phyloP scores from a whole-genome alignment of 306 rosid species.

The Chamaecrista fasciculata region DNA sequence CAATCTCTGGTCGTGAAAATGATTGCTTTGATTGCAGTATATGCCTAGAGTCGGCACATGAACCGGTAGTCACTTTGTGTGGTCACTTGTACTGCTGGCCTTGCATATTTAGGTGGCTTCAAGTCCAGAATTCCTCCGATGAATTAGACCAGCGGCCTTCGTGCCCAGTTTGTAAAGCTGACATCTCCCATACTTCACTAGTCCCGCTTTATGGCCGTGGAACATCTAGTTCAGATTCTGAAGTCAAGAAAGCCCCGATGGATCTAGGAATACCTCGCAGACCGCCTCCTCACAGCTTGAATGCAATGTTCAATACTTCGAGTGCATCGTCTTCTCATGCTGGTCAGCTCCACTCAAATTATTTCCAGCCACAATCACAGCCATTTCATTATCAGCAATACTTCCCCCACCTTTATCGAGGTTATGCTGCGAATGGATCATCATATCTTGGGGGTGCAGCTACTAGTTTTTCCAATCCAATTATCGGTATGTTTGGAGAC shows the following conservation, averaged over 20 bases:
- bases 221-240: conserved; percentile 40
- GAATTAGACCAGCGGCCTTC: conserved; percentile 43
- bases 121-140: conserved; percentile 46
- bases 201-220: conserved; percentile 96
- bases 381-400: conserved; percentile 54
- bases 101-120: conserved; percentile 88
- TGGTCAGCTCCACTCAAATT: conserved; percentile 45
- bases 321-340: conserved; percentile 36
- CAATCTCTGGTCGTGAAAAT: conserved; percentile 35
- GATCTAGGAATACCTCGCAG: conserved; percentile 60
- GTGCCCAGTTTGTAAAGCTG: conserved; percentile 88
- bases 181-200: conserved; percentile 55
- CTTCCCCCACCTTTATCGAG: conserved; percentile 51
- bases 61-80: conserved; percentile 91
- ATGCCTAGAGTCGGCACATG: conserved; percentile 79
- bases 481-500: conserved; percentile 78
- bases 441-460: conserved; percentile 56
- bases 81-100: conserved; percentile 96
- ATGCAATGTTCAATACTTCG: conserved; percentile 34
- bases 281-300: conserved; percentile 54
- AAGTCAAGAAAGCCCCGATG: conserved; percentile 48
- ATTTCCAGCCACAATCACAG: conserved; percentile 45
- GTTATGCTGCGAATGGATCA: conserved; percentile 42
- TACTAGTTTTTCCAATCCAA: conserved; percentile 55
- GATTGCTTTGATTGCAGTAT: conserved; percentile 88